Conservation (phyloP, 2,329 filamentous ascomycete species). For the Grosmannia serpens region DNA sequence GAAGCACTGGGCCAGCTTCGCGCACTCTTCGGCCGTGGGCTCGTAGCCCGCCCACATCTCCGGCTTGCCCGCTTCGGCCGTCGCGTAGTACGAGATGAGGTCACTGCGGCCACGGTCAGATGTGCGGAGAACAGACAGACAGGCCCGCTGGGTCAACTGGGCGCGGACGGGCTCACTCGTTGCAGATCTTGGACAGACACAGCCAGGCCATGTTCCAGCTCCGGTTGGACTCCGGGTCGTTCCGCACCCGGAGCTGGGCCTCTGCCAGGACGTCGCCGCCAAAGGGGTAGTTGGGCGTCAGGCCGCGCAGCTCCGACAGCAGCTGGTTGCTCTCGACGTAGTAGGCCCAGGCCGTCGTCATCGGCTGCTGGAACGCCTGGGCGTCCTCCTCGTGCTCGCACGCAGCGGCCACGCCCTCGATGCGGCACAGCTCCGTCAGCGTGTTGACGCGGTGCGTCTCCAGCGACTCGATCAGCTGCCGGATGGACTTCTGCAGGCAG, state of each 20-base stretch:
- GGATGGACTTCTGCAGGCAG: slow-evolving; percentile 21
- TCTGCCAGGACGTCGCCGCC: slow-evolving; percentile 53
- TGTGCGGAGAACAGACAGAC: neutral
- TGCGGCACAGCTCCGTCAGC: slow-evolving; percentile 57
- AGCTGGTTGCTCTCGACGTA: slow-evolving; percentile 62
- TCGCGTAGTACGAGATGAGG: slow-evolving; percentile 50
- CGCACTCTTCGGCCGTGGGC: slow-evolving; percentile 43
- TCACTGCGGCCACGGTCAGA: slow-evolving; percentile 27
- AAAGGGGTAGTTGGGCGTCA: slow-evolving; percentile 58
- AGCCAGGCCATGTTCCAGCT: slow-evolving; percentile 73
- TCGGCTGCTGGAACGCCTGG: slow-evolving; percentile 45
- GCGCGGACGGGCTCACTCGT: slow-evolving; percentile 39
- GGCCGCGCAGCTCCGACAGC: slow-evolving; percentile 54
- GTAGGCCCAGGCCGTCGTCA: slow-evolving; percentile 60
- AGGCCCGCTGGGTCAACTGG: too few relatives aligned
- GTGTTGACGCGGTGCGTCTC: slow-evolving; percentile 61
- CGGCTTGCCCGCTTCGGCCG: slow-evolving; percentile 46
- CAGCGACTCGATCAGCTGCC: slow-evolving; percentile 51
- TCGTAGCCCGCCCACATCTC: slow-evolving; percentile 58
- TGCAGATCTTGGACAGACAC: slow-evolving; percentile 52
- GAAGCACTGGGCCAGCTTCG: slow-evolving; percentile 50
- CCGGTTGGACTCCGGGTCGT: slow-evolving; percentile 52
- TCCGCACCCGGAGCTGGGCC: slow-evolving; percentile 50
- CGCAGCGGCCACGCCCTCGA: slow-evolving; percentile 53
- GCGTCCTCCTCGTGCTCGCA: slow-evolving; percentile 48